A percentile compares a stretch with the other conserved stretches of the same genome.
Evolutionary conservation across 2,329 filamentous ascomycete genomes (phyloP).

Genomic region (Clarireedia sp.): DNA sequence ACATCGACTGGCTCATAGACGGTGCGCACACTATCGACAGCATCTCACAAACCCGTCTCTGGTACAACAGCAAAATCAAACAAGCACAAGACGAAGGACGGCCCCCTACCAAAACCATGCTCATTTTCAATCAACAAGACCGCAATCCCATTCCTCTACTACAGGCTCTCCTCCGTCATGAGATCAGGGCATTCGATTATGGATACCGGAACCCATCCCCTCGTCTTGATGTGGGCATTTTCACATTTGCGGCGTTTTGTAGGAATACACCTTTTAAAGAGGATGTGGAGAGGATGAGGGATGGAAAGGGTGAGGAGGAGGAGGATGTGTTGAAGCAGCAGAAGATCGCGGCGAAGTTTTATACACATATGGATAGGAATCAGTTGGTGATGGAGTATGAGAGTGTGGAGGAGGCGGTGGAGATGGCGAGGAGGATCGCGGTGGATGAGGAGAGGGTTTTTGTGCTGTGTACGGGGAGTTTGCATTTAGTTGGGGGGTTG

Average conservation of each 20-base stretch:
- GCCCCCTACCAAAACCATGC: constrained; percentile 31
- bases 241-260: constrained; percentile 72
- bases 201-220: not conserved
- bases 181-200: not conserved
- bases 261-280: constrained; percentile 59
- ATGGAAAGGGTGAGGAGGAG: not conserved
- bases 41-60: constrained; percentile 68
- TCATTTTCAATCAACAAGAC: constrained; percentile 92
- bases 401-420: constrained; percentile 65
- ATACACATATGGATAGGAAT: constrained; percentile 46
- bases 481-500: constrained; percentile 76
- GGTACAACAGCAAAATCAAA: constrained; percentile 55
- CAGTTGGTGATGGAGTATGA: constrained; percentile 45
- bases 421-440: constrained; percentile 33
- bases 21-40: constrained; percentile 90
- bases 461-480: constrained; percentile 71
- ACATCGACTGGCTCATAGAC: constrained; percentile 80
- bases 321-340: constrained; percentile 56
- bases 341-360: constrained; percentile 52
- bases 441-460: constrained; percentile 39
- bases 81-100: not conserved
- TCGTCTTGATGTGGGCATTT: constrained; percentile 35
- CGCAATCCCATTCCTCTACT: constrained; percentile 65
- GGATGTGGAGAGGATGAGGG: too few relatives aligned
- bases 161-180: constrained; percentile 45